Evolutionary conservation across 768 basidiomycete genomes (phyloP), one percentile per base, ranked within the genome.

Genomic region (Rhizopogon salebrosus): DNA sequence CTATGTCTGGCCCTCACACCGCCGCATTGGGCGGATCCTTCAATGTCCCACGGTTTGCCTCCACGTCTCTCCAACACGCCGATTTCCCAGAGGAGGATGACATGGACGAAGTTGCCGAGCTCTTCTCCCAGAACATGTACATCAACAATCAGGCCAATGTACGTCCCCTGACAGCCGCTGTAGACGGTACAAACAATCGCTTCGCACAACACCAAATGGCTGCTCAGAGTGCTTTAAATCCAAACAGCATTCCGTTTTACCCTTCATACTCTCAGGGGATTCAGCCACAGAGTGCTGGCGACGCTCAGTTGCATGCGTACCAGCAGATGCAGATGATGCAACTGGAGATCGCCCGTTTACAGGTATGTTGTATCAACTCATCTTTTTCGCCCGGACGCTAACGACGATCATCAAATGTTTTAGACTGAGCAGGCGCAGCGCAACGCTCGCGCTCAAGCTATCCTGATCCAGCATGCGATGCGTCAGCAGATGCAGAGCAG

Each of bases 301-400:
- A 82, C 41, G 70, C 74, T 40, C 84, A 84, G 62, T 70, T 76
- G 39, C 83, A 84, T 61, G 80, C 84, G 50, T 73, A 89, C 51
- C 89, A 91, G 39, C 69, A 68, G 50, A 77, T 92, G 78, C 89
- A 92, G 72, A 76, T 92, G 76, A 80, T 92, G 72, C 91, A 92
- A 64, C 74, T 92, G 52, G 90, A 92, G 72, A 79, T 92, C 60
- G 69, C 90, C 65, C 82, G 80, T 64, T 79, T 92, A 56, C 90
- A 92, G 85, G 89, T 85, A 54, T 45, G 78, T 70, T 37, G 29
- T 37, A 31, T 29, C 45, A 34, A 34, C 16, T 34, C 20, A 46
- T 46, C 20, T 38, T 54, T n/a, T 34, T 56, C 23, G 46, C 48
- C 11, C 16, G 14, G 51, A 49, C 36, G 14, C 23, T 31, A 20